phyloP scores from a whole-genome alignment of 495 filamentous ascomycete species.

The Tuber indicum region DNA sequence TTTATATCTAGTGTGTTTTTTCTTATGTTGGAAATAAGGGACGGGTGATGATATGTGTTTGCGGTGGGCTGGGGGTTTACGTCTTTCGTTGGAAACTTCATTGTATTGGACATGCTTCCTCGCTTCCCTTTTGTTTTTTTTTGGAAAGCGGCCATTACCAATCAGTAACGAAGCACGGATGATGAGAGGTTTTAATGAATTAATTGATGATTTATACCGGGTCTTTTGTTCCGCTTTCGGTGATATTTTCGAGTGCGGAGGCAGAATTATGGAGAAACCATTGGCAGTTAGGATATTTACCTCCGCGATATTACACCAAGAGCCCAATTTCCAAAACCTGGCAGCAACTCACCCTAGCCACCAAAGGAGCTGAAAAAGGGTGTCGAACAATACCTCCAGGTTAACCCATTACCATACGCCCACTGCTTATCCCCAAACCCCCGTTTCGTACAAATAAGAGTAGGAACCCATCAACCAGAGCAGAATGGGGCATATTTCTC shows the following conservation, averaged over 20 bases:
- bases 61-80: neutral
- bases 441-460: no score
- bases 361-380: neutral
- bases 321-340: neutral
- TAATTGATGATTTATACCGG: neutral
- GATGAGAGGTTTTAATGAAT: neutral
- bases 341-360: neutral
- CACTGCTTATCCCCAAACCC: no score
- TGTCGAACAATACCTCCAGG: no score
- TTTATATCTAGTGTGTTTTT: neutral
- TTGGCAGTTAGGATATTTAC: no score
- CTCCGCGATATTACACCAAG: no score
- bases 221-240: neutral
- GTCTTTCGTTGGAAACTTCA: constrained; percentile 10
- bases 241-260: neutral
- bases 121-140: constrained; percentile 3
- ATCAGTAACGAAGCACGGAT: neutral
- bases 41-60: neutral
- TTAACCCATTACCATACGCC: no score
- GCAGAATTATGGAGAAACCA: no score
- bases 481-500: no score
- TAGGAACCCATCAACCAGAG: no score
- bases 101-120: constrained; percentile 16
- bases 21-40: neutral
- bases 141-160: neutral